Evolutionary conservation across 164 flowering plant genomes (phyloP), one percentile per base, ranked within the genome.

Genomic region (Kingdonia uniflora): DNA sequence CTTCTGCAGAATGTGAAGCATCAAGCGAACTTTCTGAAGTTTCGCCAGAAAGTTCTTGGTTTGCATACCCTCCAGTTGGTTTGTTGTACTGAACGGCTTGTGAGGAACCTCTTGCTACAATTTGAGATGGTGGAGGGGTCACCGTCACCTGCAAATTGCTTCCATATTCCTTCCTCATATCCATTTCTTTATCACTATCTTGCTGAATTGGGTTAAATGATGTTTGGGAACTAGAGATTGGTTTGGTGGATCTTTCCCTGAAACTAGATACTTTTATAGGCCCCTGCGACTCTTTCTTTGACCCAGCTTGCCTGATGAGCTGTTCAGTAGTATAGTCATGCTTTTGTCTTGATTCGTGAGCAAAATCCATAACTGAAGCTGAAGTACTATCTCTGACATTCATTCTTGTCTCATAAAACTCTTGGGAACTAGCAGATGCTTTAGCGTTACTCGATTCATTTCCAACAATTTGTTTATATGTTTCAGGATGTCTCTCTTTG

Each of bases 91-190:
- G 25, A 62, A 51, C 13, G 43, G 35, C 51, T 39, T 35, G 58
- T 49, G 42, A 5, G 25, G 75, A 60, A 50, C 67, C 72, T 66
- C 68, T 58, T 39, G 21, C 44, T 20, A 56, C 56, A 20, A 53
- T 46, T 23, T 77, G 81, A 60, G 75, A 56, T 22, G 74, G 59
- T 25, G 80, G 74, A 67, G 80, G 73, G 40, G 60, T 58, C 64
- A 74, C 21, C 42, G 56, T 46, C 42, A 57, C 52, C 50, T 72
- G 68, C 29, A 73, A 54, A 25, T 49, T 69, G 58, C 63, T 74
- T 51, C 54, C 47, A 21, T 58, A 59, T 25, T 25, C 54, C 15
- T 24, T 61, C 21, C 41, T 49, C 14, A 16, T 58, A 56, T 19
- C 50, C 19, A 57, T 47, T 52, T 54, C 61, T 43, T 64, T 64